phyloP scores from a whole-genome alignment of 1,139 yeast genomes.

The Pichia sp. region DNA sequence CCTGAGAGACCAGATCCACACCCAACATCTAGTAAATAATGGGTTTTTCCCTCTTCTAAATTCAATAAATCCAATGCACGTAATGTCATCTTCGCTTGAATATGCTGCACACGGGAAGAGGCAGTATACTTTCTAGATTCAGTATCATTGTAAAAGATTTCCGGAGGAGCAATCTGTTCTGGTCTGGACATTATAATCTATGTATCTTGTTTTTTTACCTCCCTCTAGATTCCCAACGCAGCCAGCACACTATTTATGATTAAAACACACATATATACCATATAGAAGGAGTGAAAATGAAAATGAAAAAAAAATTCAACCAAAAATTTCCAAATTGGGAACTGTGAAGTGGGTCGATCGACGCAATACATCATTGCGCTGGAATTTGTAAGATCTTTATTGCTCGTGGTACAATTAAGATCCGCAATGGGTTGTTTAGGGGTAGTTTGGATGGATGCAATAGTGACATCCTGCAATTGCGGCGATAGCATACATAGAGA shows the following conservation, averaged over 20 bases:
- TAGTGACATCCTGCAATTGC: too few relatives aligned
- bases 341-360: not conserved
- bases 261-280: too few relatives aligned
- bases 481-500: too few relatives aligned
- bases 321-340: not conserved
- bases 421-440: too few relatives aligned
- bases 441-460: too few relatives aligned
- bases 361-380: not conserved
- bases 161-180: slow-evolving; percentile 96
- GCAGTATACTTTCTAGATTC: slow-evolving; percentile 88
- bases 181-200: slow-evolving; percentile 99
- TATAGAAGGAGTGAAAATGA: not conserved
- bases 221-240: too few relatives aligned
- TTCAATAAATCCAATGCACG: slow-evolving; percentile 85
- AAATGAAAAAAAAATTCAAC: not conserved
- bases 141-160: slow-evolving; percentile 82
- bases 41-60: slow-evolving; percentile 53
- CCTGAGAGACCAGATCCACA: slow-evolving; percentile 98
- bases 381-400: too few relatives aligned
- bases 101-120: slow-evolving; percentile 94
- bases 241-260: too few relatives aligned
- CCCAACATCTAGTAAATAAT: slow-evolving; percentile 82
- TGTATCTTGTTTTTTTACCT: too few relatives aligned
- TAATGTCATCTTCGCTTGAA: slow-evolving; percentile 95
- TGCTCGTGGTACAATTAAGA: too few relatives aligned